A percentile compares a stretch with the other conserved stretches of the same genome.
These are phyloP conservation scores for Pyrus pyrifolia DNA, from an alignment of 306 rosid species.

Conservation along the genomic window DNA sequence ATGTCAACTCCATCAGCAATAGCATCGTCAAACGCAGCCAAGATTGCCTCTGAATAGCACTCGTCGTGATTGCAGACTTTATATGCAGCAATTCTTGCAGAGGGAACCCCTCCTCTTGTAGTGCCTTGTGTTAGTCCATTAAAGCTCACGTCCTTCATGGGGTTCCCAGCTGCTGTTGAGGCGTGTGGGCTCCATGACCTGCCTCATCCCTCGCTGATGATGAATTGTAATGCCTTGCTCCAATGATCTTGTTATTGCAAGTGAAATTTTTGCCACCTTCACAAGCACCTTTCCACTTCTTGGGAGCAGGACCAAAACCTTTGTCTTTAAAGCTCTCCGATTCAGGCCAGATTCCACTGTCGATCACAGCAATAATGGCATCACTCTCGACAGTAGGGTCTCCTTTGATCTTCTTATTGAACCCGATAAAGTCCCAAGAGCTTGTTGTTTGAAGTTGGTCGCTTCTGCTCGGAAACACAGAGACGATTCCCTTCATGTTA, in stretches of 20 bases:
- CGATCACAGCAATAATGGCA: conserved; percentile 25
- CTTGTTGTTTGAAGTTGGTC: conserved; percentile 34
- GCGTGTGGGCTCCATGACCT: neutral
- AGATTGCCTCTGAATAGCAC: neutral
- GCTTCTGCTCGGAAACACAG: conserved; percentile 28
- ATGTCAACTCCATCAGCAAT: conserved; percentile 4
- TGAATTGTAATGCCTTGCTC: neutral
- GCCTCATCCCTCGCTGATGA: neutral
- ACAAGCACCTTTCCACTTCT: too few relatives aligned
- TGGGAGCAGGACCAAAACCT: conserved; percentile 2
- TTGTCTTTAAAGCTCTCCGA: conserved; percentile 23
- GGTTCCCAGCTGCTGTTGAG: neutral
- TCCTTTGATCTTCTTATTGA: neutral
- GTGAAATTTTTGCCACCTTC: conserved; percentile 6
- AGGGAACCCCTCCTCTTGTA: neutral
- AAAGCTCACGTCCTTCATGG: neutral
- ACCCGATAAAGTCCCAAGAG: conserved; percentile 43
- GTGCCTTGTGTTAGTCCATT: neutral
- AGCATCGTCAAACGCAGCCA: neutral
- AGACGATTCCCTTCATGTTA: conserved; percentile 25
- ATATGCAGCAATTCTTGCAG: neutral
- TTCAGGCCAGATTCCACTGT: conserved; percentile 40
- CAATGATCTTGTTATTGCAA: conserved; percentile 23
- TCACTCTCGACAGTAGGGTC: conserved; percentile 11
- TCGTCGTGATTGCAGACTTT: neutral